A percentile compares a stretch with the other conserved stretches of the same genome.
Evolutionary conservation across 2,329 filamentous ascomycete genomes (phyloP).

Genomic region (Ciborinia camelliae): DNA sequence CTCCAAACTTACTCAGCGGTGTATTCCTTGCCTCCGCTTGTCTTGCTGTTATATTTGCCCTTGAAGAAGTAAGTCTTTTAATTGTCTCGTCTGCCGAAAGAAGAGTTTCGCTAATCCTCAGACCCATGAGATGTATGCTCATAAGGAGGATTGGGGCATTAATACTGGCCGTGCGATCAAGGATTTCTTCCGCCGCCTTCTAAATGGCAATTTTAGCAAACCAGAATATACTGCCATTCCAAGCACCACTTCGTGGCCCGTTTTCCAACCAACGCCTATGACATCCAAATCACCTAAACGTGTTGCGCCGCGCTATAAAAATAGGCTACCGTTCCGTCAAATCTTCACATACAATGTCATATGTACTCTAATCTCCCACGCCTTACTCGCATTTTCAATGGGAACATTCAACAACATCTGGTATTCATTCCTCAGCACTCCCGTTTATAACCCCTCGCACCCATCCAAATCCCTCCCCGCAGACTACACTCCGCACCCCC

Average conservation of each 20-base stretch:
- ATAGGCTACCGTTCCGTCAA: slow-evolving; percentile 47
- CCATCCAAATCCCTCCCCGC: slow-evolving; percentile 39
- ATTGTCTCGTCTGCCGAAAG: slow-evolving; percentile 8
- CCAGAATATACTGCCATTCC: slow-evolving; percentile 19
- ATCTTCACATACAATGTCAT: slow-evolving; percentile 41
- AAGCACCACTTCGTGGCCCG: slow-evolving; percentile 6
- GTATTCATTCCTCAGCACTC: slow-evolving; percentile 60
- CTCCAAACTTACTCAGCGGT: slow-evolving; percentile 44
- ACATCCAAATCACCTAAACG: slow-evolving; percentile 28
- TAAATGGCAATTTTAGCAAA: slow-evolving; percentile 2
- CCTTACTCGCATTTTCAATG: slow-evolving; percentile 57
- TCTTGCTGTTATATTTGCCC: slow-evolving; percentile 38
- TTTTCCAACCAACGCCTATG: slow-evolving; percentile 19
- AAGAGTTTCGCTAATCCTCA: slow-evolving; percentile 25
- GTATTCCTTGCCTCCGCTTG: slow-evolving; percentile 36
- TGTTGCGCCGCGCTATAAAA: slow-evolving; percentile 32
- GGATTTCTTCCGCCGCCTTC: slow-evolving; percentile 21
- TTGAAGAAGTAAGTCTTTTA: slow-evolving; percentile 35
- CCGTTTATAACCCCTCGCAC: slow-evolving; percentile 43
- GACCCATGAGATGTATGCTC: slow-evolving; percentile 40
- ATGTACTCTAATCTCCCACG: slow-evolving; percentile 49
- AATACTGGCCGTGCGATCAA: slow-evolving; percentile 28
- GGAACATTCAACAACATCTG: slow-evolving; percentile 59
- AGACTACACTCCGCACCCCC: slow-evolving; percentile 44
- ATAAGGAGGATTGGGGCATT: slow-evolving; percentile 34